phyloP scores from a whole-genome alignment of 2,329 filamentous ascomycete genomes.

The Hirsutella minnesotensis region DNA sequence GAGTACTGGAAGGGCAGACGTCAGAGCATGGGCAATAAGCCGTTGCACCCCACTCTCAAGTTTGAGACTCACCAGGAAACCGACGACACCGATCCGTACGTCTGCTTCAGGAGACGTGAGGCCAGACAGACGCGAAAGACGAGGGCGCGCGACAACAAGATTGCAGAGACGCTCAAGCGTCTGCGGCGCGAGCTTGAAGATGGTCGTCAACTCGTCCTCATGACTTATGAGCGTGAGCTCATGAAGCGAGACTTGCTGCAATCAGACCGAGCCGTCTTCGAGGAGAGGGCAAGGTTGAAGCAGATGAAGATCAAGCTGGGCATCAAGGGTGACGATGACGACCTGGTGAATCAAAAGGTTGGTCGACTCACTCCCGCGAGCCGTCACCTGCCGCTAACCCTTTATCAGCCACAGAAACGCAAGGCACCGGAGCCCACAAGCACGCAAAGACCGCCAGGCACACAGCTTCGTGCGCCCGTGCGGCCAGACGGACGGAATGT shows the following conservation, averaged over 20 bases:
- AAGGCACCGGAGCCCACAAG: conserved; percentile 49
- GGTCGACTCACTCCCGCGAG: conserved; percentile 24
- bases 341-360: conserved; percentile 90
- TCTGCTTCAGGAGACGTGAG: conserved; percentile 93
- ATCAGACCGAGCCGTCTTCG: conserved; percentile 67
- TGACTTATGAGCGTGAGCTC: conserved; percentile 70
- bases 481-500: conserved; percentile 58
- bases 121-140: conserved; percentile 92
- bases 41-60: conserved; percentile 71
- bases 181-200: conserved; percentile 85
- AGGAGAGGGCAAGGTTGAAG: conserved; percentile 72
- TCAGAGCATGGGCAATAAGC: conserved; percentile 52
- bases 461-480: conserved; percentile 57
- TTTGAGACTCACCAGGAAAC: conserved; percentile 90
- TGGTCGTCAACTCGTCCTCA: conserved; percentile 65
- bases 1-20: conserved; percentile 76
- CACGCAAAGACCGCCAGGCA: conserved; percentile 48
- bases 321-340: conserved; percentile 88
- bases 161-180: conserved; percentile 87
- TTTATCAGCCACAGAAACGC: conserved; percentile 55
- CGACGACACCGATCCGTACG: conserved; percentile 92
- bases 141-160: conserved; percentile 82
- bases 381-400: conserved; percentile 23
- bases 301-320: conserved; percentile 77
- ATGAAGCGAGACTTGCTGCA: conserved; percentile 66